Evolutionary conservation across 2,329 filamentous ascomycete species (phyloP).

Genomic region (Xylariaceae sp.): DNA sequence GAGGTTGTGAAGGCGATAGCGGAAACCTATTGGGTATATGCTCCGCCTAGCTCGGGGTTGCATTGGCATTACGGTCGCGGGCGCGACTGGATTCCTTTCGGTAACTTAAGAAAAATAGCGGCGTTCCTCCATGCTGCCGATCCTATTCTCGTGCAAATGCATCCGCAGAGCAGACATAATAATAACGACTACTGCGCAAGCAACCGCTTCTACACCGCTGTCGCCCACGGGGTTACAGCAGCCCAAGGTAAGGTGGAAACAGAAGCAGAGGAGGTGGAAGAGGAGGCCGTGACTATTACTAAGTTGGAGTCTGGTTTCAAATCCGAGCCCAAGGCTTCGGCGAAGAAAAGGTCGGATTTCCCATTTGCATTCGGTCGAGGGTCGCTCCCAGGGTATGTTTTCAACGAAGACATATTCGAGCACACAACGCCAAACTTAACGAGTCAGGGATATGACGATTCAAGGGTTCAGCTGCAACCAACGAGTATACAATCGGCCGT

Average conservation of each 20-base stretch:
- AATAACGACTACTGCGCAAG: constrained; percentile 2
- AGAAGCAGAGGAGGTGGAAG: neutral
- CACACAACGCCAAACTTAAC: neutral
- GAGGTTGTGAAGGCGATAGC: constrained; percentile 13
- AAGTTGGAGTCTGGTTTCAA: too few relatives aligned
- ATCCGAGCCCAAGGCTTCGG: neutral
- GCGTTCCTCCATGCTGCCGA: constrained; percentile 27
- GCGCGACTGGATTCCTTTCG: constrained; percentile 18
- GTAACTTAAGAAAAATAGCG: constrained; percentile 20
- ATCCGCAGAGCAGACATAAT: constrained; percentile 18
- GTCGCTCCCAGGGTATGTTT: constrained; percentile 15
- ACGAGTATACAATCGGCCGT: too few relatives aligned
- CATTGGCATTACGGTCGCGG: constrained; percentile 30
- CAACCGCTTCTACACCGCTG: constrained; percentile 23
- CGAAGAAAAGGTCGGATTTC: neutral
- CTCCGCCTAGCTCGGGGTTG: constrained; percentile 10
- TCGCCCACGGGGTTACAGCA: constrained; percentile 14
- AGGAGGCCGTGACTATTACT: neutral
- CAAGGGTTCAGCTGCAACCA: neutral
- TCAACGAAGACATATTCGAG: neutral
- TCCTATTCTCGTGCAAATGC: constrained; percentile 28
- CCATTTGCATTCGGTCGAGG: constrained; percentile 18
- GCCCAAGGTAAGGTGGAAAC: neutral
- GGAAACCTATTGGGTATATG: constrained; percentile 18
- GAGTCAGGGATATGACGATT: neutral